phyloP scores from a whole-genome alignment of 441 rosid genomes.

The Corymbia citriodora region DNA sequence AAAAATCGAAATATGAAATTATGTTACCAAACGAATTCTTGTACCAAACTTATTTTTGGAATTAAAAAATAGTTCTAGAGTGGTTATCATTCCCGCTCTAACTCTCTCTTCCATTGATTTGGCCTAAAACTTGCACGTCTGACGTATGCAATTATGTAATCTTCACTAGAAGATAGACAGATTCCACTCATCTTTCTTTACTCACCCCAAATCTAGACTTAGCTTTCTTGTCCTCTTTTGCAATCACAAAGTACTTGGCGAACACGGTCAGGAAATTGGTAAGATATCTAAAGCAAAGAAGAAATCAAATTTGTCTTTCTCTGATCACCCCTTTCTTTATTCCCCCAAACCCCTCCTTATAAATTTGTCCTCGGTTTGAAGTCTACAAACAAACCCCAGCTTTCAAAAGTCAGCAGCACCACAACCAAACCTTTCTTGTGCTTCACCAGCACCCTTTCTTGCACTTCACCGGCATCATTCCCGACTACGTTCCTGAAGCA shows the following conservation, averaged over 20 bases:
- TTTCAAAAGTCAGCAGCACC: background rate
- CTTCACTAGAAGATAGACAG: background rate
- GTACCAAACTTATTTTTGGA: too few species aligned
- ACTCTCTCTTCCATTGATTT: background rate
- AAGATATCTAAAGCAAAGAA: too few species aligned
- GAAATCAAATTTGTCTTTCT: too few species aligned
- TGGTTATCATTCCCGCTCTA: too few species aligned
- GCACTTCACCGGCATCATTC: background rate
- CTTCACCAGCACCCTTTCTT: background rate
- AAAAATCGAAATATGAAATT: too few species aligned
- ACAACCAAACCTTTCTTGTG: background rate
- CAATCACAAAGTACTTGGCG: background rate
- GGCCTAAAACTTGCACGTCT: background rate
- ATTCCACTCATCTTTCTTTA: background rate
- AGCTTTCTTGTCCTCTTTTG: background rate
- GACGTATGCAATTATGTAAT: background rate
- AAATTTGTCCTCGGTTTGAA: too few species aligned
- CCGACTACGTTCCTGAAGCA: background rate
- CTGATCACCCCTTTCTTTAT: too few species aligned
- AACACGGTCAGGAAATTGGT: too few species aligned
- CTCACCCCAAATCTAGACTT: background rate
- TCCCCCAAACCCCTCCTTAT: too few species aligned
- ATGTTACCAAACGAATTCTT: too few species aligned
- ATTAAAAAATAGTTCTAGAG: too few species aligned
- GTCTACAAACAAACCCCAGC: background rate